Base-by-base conservation (phyloP, 495 filamentous ascomycete species). In the Tuber melanosporum region DNA sequence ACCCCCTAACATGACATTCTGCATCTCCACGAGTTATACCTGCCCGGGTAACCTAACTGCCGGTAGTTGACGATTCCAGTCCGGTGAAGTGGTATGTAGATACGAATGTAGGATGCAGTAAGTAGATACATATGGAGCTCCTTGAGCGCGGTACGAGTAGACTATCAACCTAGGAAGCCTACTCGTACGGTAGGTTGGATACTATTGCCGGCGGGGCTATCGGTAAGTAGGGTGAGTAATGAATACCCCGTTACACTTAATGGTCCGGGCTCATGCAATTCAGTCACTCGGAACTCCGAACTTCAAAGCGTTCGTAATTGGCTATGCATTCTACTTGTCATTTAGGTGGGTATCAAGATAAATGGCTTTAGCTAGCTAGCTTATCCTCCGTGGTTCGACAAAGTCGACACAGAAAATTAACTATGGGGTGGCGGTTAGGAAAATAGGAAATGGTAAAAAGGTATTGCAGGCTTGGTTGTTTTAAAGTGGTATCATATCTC, bases 401-500 rank as follows among this genome's bases (percentile, higher is more conserved):
- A 32, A 32, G 57, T 32, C 57, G 57, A 66, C 57, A 66, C n/a
- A 66, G 57, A 66, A 66, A 66, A 66, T 66, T 32, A 66, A 32
- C 57, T 66, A 17, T 14, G 14, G 26, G 9, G 12, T 32, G 57
- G 57, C 12, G n/a, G 57, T 32, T 15, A n/a, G 15, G 57, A 66
- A 62, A 6, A 17, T n/a, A 32, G 32, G 57, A 32, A 66, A 66
- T 66, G 57, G 32, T 66, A 32, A 66, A 66, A 66, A 32, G 57
- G 57, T 32, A n/a, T 15, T 15, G 57, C 10, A 49, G 57, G 57
- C 12, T 66, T 32, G n/a, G 26, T 66, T 66, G 52, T 3, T 66
- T 66, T 32, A 66, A 10, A 32, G n/a, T 66, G 57, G 57, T 66
- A 32, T 66, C 57, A 32, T 66, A 66, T 66, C 26, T 66, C 12